A percentile compares a stretch with the other conserved stretches of the same genome.
Evolutionary conservation across 2,329 filamentous ascomycete species (phyloP).

Genomic region (Xylariaceae sp.): DNA sequence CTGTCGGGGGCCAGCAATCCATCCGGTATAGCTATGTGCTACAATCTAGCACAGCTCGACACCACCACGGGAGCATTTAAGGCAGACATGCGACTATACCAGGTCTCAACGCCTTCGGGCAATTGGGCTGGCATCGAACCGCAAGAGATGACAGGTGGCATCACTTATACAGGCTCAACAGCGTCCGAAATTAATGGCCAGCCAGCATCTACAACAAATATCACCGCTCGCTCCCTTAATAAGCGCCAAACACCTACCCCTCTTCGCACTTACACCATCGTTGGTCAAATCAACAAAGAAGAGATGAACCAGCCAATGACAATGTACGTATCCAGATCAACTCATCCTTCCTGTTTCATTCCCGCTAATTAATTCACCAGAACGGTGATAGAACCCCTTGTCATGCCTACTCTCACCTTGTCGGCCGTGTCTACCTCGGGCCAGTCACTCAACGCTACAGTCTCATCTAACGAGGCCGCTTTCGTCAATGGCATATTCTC

Average conservation of each 20-base stretch:
- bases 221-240: background rate
- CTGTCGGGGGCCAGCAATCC: conserved; percentile 64
- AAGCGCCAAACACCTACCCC: conserved; percentile 36
- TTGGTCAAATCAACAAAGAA: conserved; percentile 62
- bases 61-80: conserved; percentile 66
- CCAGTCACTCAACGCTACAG: conserved; percentile 54
- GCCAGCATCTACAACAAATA: background rate
- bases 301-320: conserved; percentile 53
- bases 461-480: conserved; percentile 65
- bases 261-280: conserved; percentile 63
- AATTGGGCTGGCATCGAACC: conserved; percentile 49
- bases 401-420: conserved; percentile 66
- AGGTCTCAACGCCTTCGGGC: conserved; percentile 57
- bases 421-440: conserved; percentile 52
- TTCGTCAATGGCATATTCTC: conserved; percentile 71
- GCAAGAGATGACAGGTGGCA: conserved; percentile 50
- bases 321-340: conserved; percentile 48
- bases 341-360: background rate
- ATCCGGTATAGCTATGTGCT: conserved; percentile 75
- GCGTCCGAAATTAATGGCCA: conserved; percentile 34
- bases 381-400: conserved; percentile 55
- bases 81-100: conserved; percentile 72
- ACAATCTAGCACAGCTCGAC: conserved; percentile 72
- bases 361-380: conserved; percentile 32
- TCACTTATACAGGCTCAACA: conserved; percentile 53